Conservation (phyloP, 208 protist species). For the Trypanosoma melophagium region DNA sequence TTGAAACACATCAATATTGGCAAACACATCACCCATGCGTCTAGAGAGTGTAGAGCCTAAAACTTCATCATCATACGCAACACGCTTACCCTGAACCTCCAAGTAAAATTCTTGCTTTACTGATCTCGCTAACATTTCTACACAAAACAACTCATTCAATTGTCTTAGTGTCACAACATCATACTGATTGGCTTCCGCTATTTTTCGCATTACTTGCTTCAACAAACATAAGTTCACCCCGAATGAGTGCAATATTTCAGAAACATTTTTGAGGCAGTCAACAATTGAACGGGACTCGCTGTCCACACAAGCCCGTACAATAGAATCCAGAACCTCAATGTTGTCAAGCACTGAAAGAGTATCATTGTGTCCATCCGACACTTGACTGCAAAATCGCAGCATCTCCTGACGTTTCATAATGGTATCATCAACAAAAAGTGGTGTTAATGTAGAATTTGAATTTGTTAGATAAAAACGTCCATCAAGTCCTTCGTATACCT, state of each 20-base stretch:
- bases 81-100: conserved; percentile 76
- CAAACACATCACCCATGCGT: conserved; percentile 60
- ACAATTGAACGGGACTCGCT: conserved; percentile 21
- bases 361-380: conserved; percentile 57
- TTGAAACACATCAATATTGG: conserved; percentile 38
- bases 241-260: conserved; percentile 48
- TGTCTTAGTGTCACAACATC: neutral
- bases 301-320: conserved; percentile 35
- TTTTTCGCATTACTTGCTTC: conserved; percentile 56
- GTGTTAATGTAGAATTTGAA: conserved; percentile 28
- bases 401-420: conserved; percentile 80
- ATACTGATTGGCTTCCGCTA: conserved; percentile 23
- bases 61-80: conserved; percentile 69
- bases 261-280: conserved; percentile 28
- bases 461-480: conserved; percentile 70
- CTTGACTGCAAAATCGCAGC: conserved; percentile 48
- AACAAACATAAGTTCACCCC: conserved; percentile 83
- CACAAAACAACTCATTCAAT: conserved; percentile 41
- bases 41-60: conserved; percentile 44
- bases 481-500: conserved; percentile 85
- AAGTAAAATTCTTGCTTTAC: conserved; percentile 86
- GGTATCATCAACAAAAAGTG: neutral
- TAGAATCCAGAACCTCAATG: conserved; percentile 36
- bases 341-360: conserved; percentile 56
- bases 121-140: conserved; percentile 73